phyloP scores from a whole-genome alignment of 768 basidiomycete genomes.

The Collybiopsis confluens region DNA sequence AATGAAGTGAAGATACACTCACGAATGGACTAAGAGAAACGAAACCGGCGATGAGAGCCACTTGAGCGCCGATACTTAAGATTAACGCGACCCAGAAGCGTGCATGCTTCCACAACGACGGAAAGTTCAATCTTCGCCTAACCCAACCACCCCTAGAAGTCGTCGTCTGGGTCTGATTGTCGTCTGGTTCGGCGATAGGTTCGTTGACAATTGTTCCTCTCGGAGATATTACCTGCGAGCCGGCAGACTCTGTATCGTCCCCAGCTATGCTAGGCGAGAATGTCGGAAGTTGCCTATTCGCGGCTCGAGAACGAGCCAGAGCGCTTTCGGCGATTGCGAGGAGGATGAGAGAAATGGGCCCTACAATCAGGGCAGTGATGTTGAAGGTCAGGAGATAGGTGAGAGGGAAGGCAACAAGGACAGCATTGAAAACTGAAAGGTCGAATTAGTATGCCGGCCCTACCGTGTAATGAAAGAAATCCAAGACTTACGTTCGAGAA shows the following conservation, averaged over 20 bases:
- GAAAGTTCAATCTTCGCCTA: constrained; percentile 7
- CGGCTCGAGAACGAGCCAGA: constrained; percentile 9
- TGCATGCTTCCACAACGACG: constrained; percentile 42
- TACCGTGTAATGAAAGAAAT: too few relatives aligned
- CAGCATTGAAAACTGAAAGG: constrained; percentile 51
- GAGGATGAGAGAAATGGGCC: constrained; percentile 50
- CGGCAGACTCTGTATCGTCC: constrained; percentile 6
- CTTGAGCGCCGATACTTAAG: constrained; percentile 41
- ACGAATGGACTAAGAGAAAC: constrained; percentile 63
- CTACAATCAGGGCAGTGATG: constrained; percentile 56
- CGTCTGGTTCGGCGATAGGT: background rate
- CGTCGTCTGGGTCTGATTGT: background rate
- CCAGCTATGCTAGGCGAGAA: constrained; percentile 7
- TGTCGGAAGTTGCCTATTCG: background rate
- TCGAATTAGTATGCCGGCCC: background rate
- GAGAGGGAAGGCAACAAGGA: constrained; percentile 53
- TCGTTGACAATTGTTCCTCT: background rate
- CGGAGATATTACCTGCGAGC: background rate
- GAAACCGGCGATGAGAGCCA: constrained; percentile 43
- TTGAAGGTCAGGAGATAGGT: constrained; percentile 49
- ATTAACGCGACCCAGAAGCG: constrained; percentile 62
- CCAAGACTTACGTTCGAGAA: constrained; percentile 63
- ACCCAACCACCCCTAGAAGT: constrained; percentile 21
- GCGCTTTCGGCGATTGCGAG: constrained; percentile 29
- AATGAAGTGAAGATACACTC: constrained; percentile 21